Evolutionary conservation across 305 asterid genomes (phyloP).

Genomic region (Plantago lanceolata): DNA sequence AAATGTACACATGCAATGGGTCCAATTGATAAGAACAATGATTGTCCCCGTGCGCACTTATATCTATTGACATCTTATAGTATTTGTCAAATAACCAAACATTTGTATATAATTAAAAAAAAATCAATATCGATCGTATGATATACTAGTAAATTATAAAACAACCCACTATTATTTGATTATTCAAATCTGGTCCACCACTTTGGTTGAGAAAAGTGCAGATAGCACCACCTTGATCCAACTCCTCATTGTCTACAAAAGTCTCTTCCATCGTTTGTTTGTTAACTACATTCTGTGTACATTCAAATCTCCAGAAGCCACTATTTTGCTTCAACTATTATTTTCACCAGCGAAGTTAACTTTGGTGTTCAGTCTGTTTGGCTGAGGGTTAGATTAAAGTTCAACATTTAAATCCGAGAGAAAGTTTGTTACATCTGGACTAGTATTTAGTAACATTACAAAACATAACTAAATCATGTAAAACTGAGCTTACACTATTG

Average conservation of each 20-base stretch:
- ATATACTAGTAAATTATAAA: not conserved
- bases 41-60: slow-evolving; percentile 27
- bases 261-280: slow-evolving; percentile 22
- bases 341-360: too few relatives aligned
- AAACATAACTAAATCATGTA: too few relatives aligned
- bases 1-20: not conserved
- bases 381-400: too few relatives aligned
- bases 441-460: too few relatives aligned
- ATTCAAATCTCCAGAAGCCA: slow-evolving; percentile 27
- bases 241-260: slow-evolving; percentile 42
- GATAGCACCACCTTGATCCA: slow-evolving; percentile 35
- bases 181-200: slow-evolving; percentile 37
- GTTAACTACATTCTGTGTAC: not conserved
- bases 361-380: too few relatives aligned
- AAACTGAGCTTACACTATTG: too few relatives aligned
- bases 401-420: too few relatives aligned
- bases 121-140: not conserved
- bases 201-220: slow-evolving; percentile 21
- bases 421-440: too few relatives aligned
- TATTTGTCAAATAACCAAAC: slow-evolving; percentile 6
- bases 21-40: not conserved
- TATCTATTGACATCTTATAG: slow-evolving; percentile 24
- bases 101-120: not conserved
- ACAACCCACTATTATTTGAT: slow-evolving; percentile 29
- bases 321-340: too few relatives aligned